Percentiles rank a stretch among this genome's conserved stretches.
Evolutionary conservation across 345 rosid genomes (phyloP).

Genomic region (Hirschfeldia incana): DNA sequence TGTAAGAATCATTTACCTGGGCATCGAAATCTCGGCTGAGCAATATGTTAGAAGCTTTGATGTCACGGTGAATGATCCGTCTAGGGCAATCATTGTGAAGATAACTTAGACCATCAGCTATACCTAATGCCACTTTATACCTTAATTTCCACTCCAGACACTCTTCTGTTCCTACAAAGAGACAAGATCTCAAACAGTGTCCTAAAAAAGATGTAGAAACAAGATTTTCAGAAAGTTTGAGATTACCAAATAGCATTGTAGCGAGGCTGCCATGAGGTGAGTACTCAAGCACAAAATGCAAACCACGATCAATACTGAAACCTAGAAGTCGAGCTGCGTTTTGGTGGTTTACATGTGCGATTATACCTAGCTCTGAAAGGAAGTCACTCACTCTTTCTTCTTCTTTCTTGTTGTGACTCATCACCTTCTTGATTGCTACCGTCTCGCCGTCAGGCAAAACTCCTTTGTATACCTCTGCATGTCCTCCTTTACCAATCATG

Average conservation of each 20-base stretch:
- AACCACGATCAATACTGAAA: constrained; percentile 69
- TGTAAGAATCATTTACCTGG: constrained; percentile 51
- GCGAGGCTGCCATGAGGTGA: constrained; percentile 84
- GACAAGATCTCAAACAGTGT: constrained; percentile 17
- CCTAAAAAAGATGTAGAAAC: background rate
- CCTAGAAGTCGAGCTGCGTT: constrained; percentile 84
- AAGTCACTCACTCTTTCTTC: constrained; percentile 65
- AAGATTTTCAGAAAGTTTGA: background rate
- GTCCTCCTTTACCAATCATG: constrained; percentile 87
- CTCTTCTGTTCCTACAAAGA: constrained; percentile 54
- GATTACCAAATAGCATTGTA: constrained; percentile 61
- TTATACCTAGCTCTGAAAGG: constrained; percentile 87
- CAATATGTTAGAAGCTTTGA: constrained; percentile 88
- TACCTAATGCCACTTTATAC: constrained; percentile 73
- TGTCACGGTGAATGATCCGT: constrained; percentile 87
- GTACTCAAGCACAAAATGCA: constrained; percentile 85
- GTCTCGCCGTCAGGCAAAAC: constrained; percentile 56
- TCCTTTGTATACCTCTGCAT: constrained; percentile 87
- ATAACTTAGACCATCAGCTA: constrained; percentile 79
- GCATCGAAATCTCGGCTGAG: constrained; percentile 73
- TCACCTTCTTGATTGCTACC: constrained; percentile 80
- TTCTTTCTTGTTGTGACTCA: constrained; percentile 56
- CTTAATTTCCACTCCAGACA: constrained; percentile 68
- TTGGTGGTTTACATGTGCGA: constrained; percentile 88
- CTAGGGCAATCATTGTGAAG: constrained; percentile 82